phyloP scores from a whole-genome alignment of 2,329 filamentous ascomycete genomes.

The Malbranchea cinnamomea region DNA sequence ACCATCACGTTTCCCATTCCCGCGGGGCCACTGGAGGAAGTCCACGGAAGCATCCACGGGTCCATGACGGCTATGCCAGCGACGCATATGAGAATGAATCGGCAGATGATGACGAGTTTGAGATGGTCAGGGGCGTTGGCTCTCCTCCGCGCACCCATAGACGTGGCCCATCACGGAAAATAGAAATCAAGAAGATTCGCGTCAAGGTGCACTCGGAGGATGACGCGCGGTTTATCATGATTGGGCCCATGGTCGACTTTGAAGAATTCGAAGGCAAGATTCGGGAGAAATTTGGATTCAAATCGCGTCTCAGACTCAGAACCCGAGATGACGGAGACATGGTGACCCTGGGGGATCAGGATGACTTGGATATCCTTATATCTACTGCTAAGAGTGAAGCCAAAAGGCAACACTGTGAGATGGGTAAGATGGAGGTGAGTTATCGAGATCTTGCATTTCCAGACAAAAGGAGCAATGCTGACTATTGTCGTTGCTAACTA shows the following conservation, averaged over 20 bases:
- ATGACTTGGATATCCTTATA: conserved; percentile 83
- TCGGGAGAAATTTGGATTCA: conserved; percentile 69
- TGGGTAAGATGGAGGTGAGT: conserved; percentile 90
- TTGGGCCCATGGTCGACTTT: conserved; percentile 58
- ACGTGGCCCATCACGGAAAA: conserved; percentile 25
- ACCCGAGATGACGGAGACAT: conserved; percentile 86
- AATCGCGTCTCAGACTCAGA: conserved; percentile 54
- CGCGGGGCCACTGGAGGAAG: conserved; percentile 21
- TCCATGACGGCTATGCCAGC: conserved; percentile 61
- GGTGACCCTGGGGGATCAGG: conserved; percentile 94
- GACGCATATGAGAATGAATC: conserved; percentile 53
- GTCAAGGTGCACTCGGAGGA: conserved; percentile 79
- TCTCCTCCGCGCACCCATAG: conserved; percentile 20
- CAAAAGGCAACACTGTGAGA: conserved; percentile 59
- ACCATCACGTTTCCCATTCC: conserved; percentile 38
- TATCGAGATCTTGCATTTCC: conserved; percentile 4
- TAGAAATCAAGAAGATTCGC: conserved; percentile 62
- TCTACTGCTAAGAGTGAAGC: conserved; percentile 52
- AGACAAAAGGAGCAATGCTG: not conserved
- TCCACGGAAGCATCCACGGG: too few relatives aligned
- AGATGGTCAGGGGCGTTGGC: conserved; percentile 50
- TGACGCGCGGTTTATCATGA: conserved; percentile 87
- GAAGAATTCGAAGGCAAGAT: conserved; percentile 64
- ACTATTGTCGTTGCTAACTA: conserved; percentile 1
- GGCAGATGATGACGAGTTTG: conserved; percentile 64